Evolutionary conservation across 2,329 filamentous ascomycete species (phyloP), one percentile per base, ranked within the genome.

Genomic region (Penicillium sp.): DNA sequence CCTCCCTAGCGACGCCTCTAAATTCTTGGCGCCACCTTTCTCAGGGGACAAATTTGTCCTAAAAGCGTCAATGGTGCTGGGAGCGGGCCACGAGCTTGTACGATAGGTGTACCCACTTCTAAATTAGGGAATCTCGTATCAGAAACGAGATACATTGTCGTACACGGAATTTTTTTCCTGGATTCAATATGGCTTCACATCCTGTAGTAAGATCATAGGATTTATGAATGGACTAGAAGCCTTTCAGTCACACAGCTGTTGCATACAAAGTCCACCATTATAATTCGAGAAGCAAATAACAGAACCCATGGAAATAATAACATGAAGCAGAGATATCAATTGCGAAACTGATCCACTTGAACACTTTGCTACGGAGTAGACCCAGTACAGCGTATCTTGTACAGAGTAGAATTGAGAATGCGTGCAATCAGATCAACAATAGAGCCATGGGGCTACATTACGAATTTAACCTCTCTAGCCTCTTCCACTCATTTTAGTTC

Each of bases 21-120:
- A 18, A 18, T 10, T n/a, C 29, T 47, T 39, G 49, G 27, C 43
- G 3, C 13, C n/a, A 8, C 2, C 2, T 3, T 34, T 23, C 30
- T 16, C 18, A 49, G 38, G 47, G 38, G 23, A 49, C 23, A 1
- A 2, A 18, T 6, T n/a, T 32, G 5, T 50, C 19, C 38, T 19
- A 18, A 44, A 44, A 35, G 13, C 11, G 23, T 44, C n/a, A 26
- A 26, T 50, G 39, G 13, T 43, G 7, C 29, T 34, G 14, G 34
- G 18, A 34, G 18, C 14, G 23, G 11, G 26, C 44, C n/a, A 34
- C 29, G 3, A 30, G 26, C 13, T 14, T 10, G 13, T 47, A 29
- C 36, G 18, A 43, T 43, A 48, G 7, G 30, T 18, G 29, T 42
- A 48, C 30, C 46, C 46, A 42, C 46, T 42, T 32, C 46, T 32